Conservation (phyloP, 768 basidiomycete species). For the Polyporus arcularius region DNA sequence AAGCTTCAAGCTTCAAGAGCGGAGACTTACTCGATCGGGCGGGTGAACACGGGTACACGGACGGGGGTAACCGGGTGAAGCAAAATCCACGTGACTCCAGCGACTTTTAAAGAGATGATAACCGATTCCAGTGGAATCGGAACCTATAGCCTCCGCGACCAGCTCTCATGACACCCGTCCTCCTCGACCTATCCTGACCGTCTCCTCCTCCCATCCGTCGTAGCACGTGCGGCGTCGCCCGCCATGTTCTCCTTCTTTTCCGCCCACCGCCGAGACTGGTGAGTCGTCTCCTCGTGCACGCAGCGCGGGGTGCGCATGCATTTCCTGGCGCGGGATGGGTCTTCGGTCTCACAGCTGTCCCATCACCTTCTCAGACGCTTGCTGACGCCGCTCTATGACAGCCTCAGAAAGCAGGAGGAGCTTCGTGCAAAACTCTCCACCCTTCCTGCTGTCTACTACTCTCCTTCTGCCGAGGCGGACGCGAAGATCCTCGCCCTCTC, state of each 20-base stretch:
- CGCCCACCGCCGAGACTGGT: constrained; percentile 18
- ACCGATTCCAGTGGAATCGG: too few species aligned
- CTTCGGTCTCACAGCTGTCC: constrained; percentile 7
- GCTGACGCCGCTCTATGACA: constrained; percentile 14
- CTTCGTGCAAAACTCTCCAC: constrained; percentile 30
- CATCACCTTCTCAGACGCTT: background rate
- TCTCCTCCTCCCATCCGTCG: background rate
- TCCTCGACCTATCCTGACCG: background rate
- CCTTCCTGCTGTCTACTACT: constrained; percentile 32
- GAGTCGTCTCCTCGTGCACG: constrained; percentile 5
- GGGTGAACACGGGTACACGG: too few species aligned
- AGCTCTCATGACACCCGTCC: constrained; percentile 9
- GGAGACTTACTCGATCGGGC: too few species aligned
- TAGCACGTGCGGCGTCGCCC: background rate
- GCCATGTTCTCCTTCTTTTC: constrained; percentile 14
- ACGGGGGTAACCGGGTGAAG: too few species aligned
- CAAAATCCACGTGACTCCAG: too few species aligned
- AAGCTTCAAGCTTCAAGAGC: too few species aligned
- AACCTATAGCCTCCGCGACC: constrained; percentile 14
- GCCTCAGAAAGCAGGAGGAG: constrained; percentile 37
- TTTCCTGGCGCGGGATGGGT: background rate
- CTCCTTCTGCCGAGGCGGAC: constrained; percentile 37
- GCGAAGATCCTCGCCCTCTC: constrained; percentile 38
- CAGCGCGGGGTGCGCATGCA: background rate
- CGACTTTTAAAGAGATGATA: too few species aligned